A percentile compares a stretch with the other conserved stretches of the same genome.
Conservation (phyloP, 192 early-diverging fungal genomes). For the Gaertneriomyces semiglobifer region DNA sequence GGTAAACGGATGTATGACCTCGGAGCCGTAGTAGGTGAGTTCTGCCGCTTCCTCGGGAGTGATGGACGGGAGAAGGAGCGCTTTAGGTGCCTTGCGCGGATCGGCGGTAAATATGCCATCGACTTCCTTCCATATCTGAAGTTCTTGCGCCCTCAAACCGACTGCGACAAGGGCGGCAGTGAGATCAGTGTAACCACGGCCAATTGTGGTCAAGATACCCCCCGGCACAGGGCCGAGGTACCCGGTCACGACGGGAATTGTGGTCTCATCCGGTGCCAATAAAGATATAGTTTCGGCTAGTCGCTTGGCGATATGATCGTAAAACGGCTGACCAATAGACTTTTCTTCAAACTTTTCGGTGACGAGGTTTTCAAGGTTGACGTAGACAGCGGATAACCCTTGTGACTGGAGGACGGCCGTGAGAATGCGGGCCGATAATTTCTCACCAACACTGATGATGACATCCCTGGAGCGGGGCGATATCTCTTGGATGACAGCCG, state of each 20-base stretch:
- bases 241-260: constrained; percentile 90
- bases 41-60: constrained; percentile 98
- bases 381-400: constrained; percentile 78
- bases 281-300: constrained; percentile 56
- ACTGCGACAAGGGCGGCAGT: constrained; percentile 94
- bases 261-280: constrained; percentile 46
- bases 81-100: constrained; percentile 88
- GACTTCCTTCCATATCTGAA: constrained; percentile 99
- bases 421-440: constrained; percentile 86
- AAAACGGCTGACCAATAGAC: constrained; percentile 89
- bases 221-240: constrained; percentile 98
- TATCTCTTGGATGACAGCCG: constrained; percentile 93
- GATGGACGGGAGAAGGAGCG: constrained; percentile 83
- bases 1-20: constrained; percentile 98
- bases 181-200: constrained; percentile 97
- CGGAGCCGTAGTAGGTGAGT: constrained; percentile 89
- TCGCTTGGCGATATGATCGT: constrained; percentile 79
- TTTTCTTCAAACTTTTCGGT: constrained; percentile 74
- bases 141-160: constrained; percentile 79
- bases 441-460: constrained; percentile 93
- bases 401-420: constrained; percentile 75
- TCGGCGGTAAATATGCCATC: constrained; percentile 99
- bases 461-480: constrained; percentile 94
- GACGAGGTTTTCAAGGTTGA: constrained; percentile 85
- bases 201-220: constrained; percentile 82